These are phyloP conservation scores for Grosmannia clavigera DNA, from an alignment of 2,329 filamentous ascomycete species.

Conservation along the genomic window DNA sequence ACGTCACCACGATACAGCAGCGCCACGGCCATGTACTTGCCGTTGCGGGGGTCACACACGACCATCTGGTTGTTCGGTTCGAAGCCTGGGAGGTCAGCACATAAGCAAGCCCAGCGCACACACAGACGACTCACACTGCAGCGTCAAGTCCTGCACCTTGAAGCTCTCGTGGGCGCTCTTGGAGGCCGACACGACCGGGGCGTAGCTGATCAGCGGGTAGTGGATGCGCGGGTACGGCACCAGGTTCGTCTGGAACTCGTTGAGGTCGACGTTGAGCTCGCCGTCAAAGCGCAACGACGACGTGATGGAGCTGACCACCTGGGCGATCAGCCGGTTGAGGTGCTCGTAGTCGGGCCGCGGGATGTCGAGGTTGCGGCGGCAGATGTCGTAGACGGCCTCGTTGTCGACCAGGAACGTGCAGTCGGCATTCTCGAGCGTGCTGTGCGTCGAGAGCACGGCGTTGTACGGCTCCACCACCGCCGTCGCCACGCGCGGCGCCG, in stretches of 20 bases:
- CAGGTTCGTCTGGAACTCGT: conserved; percentile 69
- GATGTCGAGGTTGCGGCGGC: conserved; percentile 59
- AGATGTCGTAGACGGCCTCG: conserved; percentile 65
- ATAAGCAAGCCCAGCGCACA: neutral
- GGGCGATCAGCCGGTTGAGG: conserved; percentile 60
- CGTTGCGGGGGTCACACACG: conserved; percentile 60
- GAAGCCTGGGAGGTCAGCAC: conserved; percentile 37
- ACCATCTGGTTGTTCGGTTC: conserved; percentile 74
- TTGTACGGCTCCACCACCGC: conserved; percentile 66
- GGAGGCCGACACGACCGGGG: conserved; percentile 56
- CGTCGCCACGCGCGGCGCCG: conserved; percentile 56
- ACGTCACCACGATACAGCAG: conserved; percentile 62
- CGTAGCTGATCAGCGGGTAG: conserved; percentile 63
- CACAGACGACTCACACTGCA: conserved; percentile 46
- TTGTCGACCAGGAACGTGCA: conserved; percentile 69
- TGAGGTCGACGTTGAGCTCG: conserved; percentile 60
- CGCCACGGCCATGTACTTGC: conserved; percentile 66
- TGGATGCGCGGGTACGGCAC: conserved; percentile 64
- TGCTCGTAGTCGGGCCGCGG: conserved; percentile 58
- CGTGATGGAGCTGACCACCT: conserved; percentile 64
- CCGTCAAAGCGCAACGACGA: conserved; percentile 61
- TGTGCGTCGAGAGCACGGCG: conserved; percentile 60
- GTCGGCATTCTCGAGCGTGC: conserved; percentile 67
- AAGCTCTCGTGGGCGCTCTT: conserved; percentile 81
- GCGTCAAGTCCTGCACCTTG: conserved; percentile 67